Conservation (phyloP, 805 yeast genomes). For the Blastobotrys peoriensis region DNA sequence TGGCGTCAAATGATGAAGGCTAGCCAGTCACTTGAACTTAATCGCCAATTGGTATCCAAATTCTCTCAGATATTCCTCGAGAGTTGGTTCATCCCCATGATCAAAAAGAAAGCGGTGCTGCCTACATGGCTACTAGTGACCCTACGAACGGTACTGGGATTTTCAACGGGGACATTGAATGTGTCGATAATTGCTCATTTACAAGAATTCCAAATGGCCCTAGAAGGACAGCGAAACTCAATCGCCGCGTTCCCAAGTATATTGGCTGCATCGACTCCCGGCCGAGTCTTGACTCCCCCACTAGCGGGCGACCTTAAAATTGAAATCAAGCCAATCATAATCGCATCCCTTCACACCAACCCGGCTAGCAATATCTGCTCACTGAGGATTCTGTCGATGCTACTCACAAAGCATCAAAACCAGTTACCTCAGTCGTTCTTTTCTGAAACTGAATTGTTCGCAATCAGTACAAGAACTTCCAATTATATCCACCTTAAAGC, state of each 20-base stretch:
- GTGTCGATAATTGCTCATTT: not conserved
- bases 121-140: not conserved
- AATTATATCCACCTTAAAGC: too few relatives aligned
- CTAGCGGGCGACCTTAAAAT: too few relatives aligned
- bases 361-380: not conserved
- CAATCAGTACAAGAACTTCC: too few relatives aligned
- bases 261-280: too few relatives aligned
- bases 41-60: not conserved
- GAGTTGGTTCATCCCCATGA: not conserved
- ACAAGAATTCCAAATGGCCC: not conserved
- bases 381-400: not conserved
- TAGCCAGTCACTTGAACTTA: not conserved
- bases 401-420: not conserved
- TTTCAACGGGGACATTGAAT: not conserved
- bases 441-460: too few relatives aligned
- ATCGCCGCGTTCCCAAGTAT: slow-evolving; percentile 7
- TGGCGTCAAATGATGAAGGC: not conserved
- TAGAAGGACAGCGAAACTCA: slow-evolving; percentile 6
- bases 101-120: not conserved
- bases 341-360: too few relatives aligned
- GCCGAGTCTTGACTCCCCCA: too few relatives aligned
- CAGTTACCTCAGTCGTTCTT: not conserved
- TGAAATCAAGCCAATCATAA: too few relatives aligned
- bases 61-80: not conserved
- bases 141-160: not conserved